Evolutionary conservation across 257 asterid genomes (phyloP), one percentile per base, ranked within the genome.

Genomic region (Ballota nigra): DNA sequence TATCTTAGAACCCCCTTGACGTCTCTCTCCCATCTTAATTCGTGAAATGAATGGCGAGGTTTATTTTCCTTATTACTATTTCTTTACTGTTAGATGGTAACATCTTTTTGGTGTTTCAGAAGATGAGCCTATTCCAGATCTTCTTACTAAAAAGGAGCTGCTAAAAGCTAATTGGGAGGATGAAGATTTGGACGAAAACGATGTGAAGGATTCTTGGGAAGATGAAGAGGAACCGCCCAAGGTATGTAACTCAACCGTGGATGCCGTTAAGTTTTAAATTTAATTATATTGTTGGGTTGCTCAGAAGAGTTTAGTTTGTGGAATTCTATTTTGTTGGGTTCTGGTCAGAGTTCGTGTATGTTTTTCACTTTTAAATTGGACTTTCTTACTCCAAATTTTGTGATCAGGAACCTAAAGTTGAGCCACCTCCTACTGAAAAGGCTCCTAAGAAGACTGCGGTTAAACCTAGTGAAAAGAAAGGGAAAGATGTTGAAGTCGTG

Each of bases 201-300:
- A 84, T 67, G 85, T 91, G 64, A 94, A 86, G 79, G 98, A 94
- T 6, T 91, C 96, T 59, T 94, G 99, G 99, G 99, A 94, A 84
- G 99, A 94, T 73, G 97, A 91, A 18, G 99, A 94, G 2, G 95
- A 91, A 79, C 79, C 88, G 62, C 85, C 77, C n/a, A 74, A 78
- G 79, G 97, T 91, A 76, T 52, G 64, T 51, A 24, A 23, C 9
- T 38, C 16, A 38, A 56, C 38, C 15, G 18, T 47, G 10, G 43
- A 24, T 61, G 43, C 28, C 13, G 12, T 53, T 20, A 49, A 20
- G 24, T 18, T 68, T 20, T 15, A 7, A 41, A 41, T 15, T 7
- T 52, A 36, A 10, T 38, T 22, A 53, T 68, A 34, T 31, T 51
- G 43, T 6, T 63, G 41, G 49, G 70, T 10, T 63, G 1, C 24